Base-by-base conservation (phyloP, 106 monocot genomes). In the Platanthera guangdongensis region DNA sequence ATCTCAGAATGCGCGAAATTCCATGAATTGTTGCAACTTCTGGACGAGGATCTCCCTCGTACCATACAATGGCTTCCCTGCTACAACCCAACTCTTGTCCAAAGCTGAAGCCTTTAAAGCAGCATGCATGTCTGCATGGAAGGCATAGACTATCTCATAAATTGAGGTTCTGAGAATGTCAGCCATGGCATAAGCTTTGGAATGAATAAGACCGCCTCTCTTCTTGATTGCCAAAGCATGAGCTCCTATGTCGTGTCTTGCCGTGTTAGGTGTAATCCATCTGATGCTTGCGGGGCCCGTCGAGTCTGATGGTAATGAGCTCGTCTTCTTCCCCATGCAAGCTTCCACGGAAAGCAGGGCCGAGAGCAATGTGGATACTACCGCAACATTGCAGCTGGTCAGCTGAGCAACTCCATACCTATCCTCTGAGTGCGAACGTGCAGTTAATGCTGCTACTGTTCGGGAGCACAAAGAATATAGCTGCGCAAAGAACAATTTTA, bases 381-480 rank as follows among this genome's bases (percentile, higher is more conserved):
- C 91, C 28, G 86, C 76, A 28, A 60, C 69, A 78, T 97, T 97
- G 83, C 78, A 91, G 57, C 91, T 79, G 54, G 86, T 91, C 48
- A 94, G 85, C 77, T 97, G 97, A 81, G 97, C 93, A 69, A 97
- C 89, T 69, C 97, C 97, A 78, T 84, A 97, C 12, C 97, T 81
- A 79, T 97, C 97, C 74, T 97, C 97, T 25, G 16, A 48, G 68
- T 84, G 82, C 47, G 97, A 97, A 4, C 85, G 85, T 39, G 93
- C 85, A 13, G 93, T 94, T 45, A 97, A 78, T 55, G 91, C 79
- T 48, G 86, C 86, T 16, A 80, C 68, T 32, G 91, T 82, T 72
- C 93, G 82, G 45, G 87, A 84, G 81, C 87, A 83, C 97, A 93
- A 97, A 53, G 86, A 76, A 57, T 78, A 93, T 74, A 97, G 11